A percentile compares a stretch with the other conserved stretches of the same genome.
These are phyloP conservation scores for Peltaster fructicola DNA, from an alignment of 2,329 filamentous ascomycete genomes.

Conservation along the genomic window DNA sequence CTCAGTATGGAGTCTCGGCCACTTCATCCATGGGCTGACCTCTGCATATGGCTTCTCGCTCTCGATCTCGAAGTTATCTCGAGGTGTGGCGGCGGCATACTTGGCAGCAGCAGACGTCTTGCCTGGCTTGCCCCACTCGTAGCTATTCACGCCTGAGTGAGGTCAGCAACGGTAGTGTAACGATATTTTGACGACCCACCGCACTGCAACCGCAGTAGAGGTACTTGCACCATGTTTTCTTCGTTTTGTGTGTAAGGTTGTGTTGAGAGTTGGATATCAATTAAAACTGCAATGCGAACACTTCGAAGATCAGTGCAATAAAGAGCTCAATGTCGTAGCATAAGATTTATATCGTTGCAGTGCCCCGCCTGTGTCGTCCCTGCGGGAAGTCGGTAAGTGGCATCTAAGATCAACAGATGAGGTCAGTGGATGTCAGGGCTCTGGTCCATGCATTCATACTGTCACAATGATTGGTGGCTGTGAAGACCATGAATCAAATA, in stretches of 20 bases:
- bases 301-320: too few species aligned
- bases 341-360: too few species aligned
- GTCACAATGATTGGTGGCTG: too few species aligned
- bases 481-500: too few species aligned
- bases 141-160: slow-evolving; percentile 75
- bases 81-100: slow-evolving; percentile 71
- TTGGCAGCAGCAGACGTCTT: slow-evolving; percentile 72
- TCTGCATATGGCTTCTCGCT: slow-evolving; percentile 87
- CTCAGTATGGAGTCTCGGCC: not conserved
- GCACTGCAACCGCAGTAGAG: slow-evolving; percentile 69
- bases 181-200: slow-evolving; percentile 24
- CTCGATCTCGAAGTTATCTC: slow-evolving; percentile 57
- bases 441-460: too few species aligned
- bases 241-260: slow-evolving; percentile 20
- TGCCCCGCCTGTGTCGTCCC: too few species aligned
- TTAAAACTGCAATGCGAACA: too few species aligned
- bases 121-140: slow-evolving; percentile 96
- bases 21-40: slow-evolving; percentile 36
- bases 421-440: too few species aligned
- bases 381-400: too few species aligned
- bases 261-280: slow-evolving; percentile 1
- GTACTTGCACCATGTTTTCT: too few species aligned
- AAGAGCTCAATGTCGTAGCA: too few species aligned
- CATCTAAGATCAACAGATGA: too few species aligned
- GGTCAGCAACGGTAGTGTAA: slow-evolving; percentile 3